Conservation (phyloP, 106 monocot genomes). For the Dactylorhiza incarnata region DNA sequence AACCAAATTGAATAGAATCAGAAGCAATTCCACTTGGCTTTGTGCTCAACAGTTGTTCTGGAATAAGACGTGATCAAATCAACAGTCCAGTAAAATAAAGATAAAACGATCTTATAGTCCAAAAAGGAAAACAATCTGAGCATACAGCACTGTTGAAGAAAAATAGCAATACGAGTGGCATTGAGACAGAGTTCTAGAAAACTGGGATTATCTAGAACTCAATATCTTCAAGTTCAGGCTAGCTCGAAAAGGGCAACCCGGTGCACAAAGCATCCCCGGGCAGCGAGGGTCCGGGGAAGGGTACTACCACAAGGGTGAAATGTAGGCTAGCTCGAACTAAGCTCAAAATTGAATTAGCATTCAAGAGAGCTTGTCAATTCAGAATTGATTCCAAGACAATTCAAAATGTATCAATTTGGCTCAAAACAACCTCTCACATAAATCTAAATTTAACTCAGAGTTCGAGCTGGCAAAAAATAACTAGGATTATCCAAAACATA, state of each 20-base stretch:
- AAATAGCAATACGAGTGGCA: not conserved
- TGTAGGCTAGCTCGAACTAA: not conserved
- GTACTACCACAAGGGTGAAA: no score
- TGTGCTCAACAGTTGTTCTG: constrained; percentile 3
- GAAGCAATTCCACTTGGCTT: constrained; percentile 5
- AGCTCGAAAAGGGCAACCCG: not conserved
- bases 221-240: not conserved
- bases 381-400: not conserved
- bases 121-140: not conserved
- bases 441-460: not conserved
- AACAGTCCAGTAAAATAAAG: not conserved
- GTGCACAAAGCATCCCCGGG: no score
- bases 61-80: not conserved
- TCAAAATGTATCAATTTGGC: not conserved
- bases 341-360: not conserved
- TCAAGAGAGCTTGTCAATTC: no score
- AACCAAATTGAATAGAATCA: not conserved
- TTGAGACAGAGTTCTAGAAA: not conserved
- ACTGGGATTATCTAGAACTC: not conserved
- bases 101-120: not conserved
- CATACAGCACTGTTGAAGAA: not conserved
- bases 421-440: not conserved
- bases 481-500: not conserved
- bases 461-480: not conserved
- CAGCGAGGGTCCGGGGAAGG: no score